phyloP scores from a whole-genome alignment of 202 grass and related monocot genomes.

The Schoenoplectus tabernaemontani region DNA sequence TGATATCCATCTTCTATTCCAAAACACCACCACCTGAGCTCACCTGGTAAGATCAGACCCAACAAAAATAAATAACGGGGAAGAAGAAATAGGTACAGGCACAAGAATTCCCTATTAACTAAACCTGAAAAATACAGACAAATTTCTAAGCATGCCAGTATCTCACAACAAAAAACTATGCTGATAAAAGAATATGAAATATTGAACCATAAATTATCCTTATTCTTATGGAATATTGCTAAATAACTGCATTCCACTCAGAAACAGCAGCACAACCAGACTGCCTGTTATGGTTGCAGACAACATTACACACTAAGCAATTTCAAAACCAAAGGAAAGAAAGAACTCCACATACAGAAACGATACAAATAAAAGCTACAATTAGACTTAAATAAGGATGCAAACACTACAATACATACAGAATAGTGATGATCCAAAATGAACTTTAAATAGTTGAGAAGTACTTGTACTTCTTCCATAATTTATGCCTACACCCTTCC shows the following conservation, averaged over 20 bases:
- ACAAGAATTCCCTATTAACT: too few relatives aligned
- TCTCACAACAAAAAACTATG: not conserved
- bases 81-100: rapidly evolving
- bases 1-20: too few relatives aligned
- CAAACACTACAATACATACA: constrained; percentile 23
- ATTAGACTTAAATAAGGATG: constrained; percentile 14
- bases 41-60: too few relatives aligned
- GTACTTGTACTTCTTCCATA: constrained; percentile 12
- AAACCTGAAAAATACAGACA: not conserved
- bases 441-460: constrained; percentile 21
- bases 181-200: not conserved
- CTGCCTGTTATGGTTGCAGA: not conserved
- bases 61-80: too few relatives aligned
- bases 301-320: not conserved
- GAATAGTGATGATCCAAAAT: constrained; percentile 11
- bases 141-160: not conserved
- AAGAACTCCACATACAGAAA: not conserved
- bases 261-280: not conserved
- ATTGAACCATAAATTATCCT: not conserved
- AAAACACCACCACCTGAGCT: too few relatives aligned
- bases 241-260: not conserved
- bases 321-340: not conserved
- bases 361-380: constrained; percentile 5
- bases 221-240: not conserved
- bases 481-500: constrained; percentile 16